Base-by-base conservation (phyloP, 495 filamentous ascomycete genomes). In the Penicillium malachiteum region DNA sequence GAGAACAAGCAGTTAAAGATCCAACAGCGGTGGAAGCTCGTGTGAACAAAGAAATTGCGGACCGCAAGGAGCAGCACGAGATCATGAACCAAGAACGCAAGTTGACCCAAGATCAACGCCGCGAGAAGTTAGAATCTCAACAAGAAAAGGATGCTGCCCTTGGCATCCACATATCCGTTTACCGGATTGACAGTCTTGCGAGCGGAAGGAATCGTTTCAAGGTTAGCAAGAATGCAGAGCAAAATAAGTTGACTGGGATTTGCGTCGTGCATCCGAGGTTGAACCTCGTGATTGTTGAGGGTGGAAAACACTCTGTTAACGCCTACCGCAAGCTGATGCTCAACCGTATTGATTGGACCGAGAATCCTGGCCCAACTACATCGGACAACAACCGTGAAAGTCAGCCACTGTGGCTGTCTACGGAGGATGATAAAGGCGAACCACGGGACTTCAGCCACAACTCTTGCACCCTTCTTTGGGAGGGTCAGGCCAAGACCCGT, bases 11-110 rank as follows among this genome's bases (percentile, higher is more conserved):
- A 3, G 92, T 99, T 60, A 96, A 96, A 63, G 94, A 99, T 68
- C 94, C 94, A 9, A 99, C 94, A 2, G 94, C 94, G 16, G 92
- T 97, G 32, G 94, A 99, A 73, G 92, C 94, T 35, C 84, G 90
- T 26, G 94, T 99, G 35, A 95, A 89, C 71, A 78, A 84, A 18
- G 90, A 97, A 62, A 96, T 99, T 43, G 87, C 86, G 40, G 92
- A 93, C 30, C 91, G 94, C 34, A 81, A 85, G 41, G 75, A 86
- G 45, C 79, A 85, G 52, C 94, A 99, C 71, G 78, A 91, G 57
- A 62, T 80, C 42, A 77, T 78, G 59, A 99, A 99, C 71, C 89
- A 92, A 60, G 88, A 90, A 48, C 86, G 94, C 50, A 94, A 92
- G 72, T 75, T 97, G 50, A 96, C 87, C 16, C 94, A 96, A 65